Evolutionary conservation across 371 early-diverging fungal genomes (phyloP).

Genomic region (Phascolomyces articulosus): DNA sequence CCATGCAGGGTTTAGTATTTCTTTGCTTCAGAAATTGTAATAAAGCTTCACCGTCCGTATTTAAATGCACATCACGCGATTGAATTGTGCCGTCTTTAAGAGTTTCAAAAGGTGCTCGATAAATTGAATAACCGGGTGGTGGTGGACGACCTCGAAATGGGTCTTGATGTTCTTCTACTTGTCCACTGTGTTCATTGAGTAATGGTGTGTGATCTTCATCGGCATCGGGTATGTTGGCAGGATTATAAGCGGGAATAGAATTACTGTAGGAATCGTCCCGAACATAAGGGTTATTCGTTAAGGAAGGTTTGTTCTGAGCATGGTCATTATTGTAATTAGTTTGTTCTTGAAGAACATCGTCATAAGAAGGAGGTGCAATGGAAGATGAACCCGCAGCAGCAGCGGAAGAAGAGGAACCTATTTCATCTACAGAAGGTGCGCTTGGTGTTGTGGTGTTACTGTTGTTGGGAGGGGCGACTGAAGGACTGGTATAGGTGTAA

Average conservation of each 20-base stretch:
- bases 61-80: conserved; percentile 45
- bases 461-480: conserved; percentile 12
- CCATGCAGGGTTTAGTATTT: conserved; percentile 40
- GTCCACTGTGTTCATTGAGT: not conserved
- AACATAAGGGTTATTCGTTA: not conserved
- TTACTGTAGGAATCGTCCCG: conserved; percentile 7
- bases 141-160: conserved; percentile 35
- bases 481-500: conserved; percentile 31
- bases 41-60: conserved; percentile 49
- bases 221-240: conserved; percentile 15
- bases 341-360: conserved; percentile 16
- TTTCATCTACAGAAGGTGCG: conserved; percentile 12
- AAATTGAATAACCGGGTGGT: conserved; percentile 44
- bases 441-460: conserved; percentile 13
- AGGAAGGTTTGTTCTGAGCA: not conserved
- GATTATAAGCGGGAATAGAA: conserved; percentile 12
- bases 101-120: conserved; percentile 30
- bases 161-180: conserved; percentile 16
- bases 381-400: conserved; percentile 20
- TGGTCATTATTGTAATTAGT: not conserved
- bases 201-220: conserved; percentile 14
- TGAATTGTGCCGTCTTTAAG: conserved; percentile 15
- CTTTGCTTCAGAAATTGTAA: conserved; percentile 43
- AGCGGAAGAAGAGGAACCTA: conserved; percentile 21
- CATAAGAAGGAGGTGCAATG: conserved; percentile 32